A percentile compares a stretch with the other conserved stretches of the same genome.
phyloP scores from a whole-genome alignment of 2,329 filamentous ascomycete genomes.

The Colletotrichum tropicale region DNA sequence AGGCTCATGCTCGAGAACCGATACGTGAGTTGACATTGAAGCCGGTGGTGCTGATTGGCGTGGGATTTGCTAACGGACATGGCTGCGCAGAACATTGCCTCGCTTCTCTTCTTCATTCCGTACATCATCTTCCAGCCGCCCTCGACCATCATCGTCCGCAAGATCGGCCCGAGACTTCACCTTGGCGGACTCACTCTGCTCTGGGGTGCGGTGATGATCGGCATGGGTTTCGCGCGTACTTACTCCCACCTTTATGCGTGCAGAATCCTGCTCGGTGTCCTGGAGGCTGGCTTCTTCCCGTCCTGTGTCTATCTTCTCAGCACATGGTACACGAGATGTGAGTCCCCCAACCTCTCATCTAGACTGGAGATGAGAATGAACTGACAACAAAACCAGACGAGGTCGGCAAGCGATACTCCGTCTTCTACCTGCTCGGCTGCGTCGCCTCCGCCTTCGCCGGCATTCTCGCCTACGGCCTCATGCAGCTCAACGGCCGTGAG shows the following conservation, averaged over 20 bases:
- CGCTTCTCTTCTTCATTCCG: conserved; percentile 75
- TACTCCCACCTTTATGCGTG: conserved; percentile 59
- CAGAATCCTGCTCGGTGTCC: conserved; percentile 63
- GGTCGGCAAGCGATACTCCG: conserved; percentile 70
- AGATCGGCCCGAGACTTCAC: conserved; percentile 66
- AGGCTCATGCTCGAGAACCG: conserved; percentile 44
- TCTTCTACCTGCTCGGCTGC: conserved; percentile 73
- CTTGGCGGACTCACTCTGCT: conserved; percentile 57
- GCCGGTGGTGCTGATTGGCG: neutral
- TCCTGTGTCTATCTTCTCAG: conserved; percentile 74
- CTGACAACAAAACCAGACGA: conserved; percentile 50
- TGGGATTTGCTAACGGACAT: neutral
- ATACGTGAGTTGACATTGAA: conserved; percentile 39
- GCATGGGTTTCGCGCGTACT: conserved; percentile 65
- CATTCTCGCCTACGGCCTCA: conserved; percentile 72
- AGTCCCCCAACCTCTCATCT: conserved; percentile 26
- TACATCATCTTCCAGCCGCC: conserved; percentile 76
- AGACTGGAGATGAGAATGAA: neutral
- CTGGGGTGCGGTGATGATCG: conserved; percentile 68
- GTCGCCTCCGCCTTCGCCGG: conserved; percentile 70
- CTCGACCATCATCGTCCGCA: conserved; percentile 71
- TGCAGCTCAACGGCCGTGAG: conserved; percentile 64
- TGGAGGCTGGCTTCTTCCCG: conserved; percentile 77
- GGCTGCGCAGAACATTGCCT: conserved; percentile 60
- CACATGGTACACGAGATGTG: conserved; percentile 74